These are phyloP conservation scores for Circinella minor DNA, from an alignment of 371 early-diverging fungal species.

Conservation along the genomic window DNA sequence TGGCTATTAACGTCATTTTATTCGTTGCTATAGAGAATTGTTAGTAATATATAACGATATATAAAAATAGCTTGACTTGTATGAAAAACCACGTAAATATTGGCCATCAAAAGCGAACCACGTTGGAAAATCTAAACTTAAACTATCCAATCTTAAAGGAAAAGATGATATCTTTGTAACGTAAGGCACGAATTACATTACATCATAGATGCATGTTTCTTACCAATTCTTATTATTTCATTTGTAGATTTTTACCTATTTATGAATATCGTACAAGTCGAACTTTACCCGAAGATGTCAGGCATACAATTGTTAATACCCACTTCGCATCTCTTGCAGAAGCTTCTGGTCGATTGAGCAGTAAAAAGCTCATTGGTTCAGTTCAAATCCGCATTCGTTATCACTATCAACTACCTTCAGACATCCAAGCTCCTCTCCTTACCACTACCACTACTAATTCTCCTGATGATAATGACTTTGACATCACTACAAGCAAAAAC, in stretches of 20 bases:
- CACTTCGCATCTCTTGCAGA: constrained; percentile 33
- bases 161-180: constrained; percentile 49
- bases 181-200: constrained; percentile 22
- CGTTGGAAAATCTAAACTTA: constrained; percentile 52
- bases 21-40: no score
- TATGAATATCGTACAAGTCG: constrained; percentile 50
- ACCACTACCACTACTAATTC: not conserved
- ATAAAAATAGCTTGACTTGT: constrained; percentile 29
- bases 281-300: constrained; percentile 43
- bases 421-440: constrained; percentile 5
- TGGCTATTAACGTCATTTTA: not conserved
- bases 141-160: constrained; percentile 37
- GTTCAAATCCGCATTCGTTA: constrained; percentile 45
- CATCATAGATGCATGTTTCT: not conserved
- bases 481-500: no score
- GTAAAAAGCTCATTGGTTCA: constrained; percentile 36
- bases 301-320: constrained; percentile 40
- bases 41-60: no score
- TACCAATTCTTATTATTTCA: not conserved
- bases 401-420: constrained; percentile 31
- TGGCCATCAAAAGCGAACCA: constrained; percentile 43
- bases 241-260: constrained; percentile 45
- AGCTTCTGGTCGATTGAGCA: constrained; percentile 17
- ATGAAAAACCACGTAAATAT: constrained; percentile 42
- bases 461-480: not conserved